These are phyloP conservation scores for Curvularia sp. DNA, from an alignment of 2,329 filamentous ascomycete genomes.

Conservation along the genomic window DNA sequence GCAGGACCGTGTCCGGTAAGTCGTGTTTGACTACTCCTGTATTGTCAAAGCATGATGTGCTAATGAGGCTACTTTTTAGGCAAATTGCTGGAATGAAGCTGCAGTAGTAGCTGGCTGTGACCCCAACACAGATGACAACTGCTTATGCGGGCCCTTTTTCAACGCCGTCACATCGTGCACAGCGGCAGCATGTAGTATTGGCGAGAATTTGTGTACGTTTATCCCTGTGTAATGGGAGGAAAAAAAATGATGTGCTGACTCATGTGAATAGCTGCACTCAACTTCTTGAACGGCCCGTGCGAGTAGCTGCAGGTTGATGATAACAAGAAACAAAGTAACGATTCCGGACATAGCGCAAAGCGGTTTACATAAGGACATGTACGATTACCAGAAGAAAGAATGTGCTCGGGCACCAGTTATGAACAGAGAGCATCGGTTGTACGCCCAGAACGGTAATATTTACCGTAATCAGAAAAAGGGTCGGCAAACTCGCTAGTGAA, in stretches of 20 bases:
- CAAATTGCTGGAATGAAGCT: slow-evolving; percentile 45
- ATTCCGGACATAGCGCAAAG: background rate
- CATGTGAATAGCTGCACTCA: slow-evolving; percentile 17
- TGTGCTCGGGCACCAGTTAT: background rate
- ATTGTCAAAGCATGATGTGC: background rate
- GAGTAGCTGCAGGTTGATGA: background rate
- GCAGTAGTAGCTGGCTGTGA: slow-evolving; percentile 39
- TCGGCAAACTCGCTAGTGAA: background rate
- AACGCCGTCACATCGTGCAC: slow-evolving; percentile 41
- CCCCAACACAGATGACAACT: slow-evolving; percentile 40
- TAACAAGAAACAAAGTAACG: background rate
- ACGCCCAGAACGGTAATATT: background rate
- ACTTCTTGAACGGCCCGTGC: slow-evolving; percentile 22
- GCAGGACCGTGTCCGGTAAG: slow-evolving; percentile 39
- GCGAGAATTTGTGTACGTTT: slow-evolving; percentile 44
- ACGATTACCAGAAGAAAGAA: slow-evolving; percentile 1
- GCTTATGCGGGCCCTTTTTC: slow-evolving; percentile 45
- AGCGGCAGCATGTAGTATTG: slow-evolving; percentile 35
- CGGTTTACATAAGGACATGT: slow-evolving; percentile 2
- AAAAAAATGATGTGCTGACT: slow-evolving; percentile 4
- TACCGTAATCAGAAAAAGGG: background rate
- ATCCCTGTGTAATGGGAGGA: background rate
- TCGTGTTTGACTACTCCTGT: background rate
- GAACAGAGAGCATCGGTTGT: background rate
- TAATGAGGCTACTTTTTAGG: slow-evolving; percentile 23